Evolutionary conservation across 1,284 basidiomycete species (phyloP), one percentile per base, ranked within the genome.

Genomic region (Heterobasidion annosum): DNA sequence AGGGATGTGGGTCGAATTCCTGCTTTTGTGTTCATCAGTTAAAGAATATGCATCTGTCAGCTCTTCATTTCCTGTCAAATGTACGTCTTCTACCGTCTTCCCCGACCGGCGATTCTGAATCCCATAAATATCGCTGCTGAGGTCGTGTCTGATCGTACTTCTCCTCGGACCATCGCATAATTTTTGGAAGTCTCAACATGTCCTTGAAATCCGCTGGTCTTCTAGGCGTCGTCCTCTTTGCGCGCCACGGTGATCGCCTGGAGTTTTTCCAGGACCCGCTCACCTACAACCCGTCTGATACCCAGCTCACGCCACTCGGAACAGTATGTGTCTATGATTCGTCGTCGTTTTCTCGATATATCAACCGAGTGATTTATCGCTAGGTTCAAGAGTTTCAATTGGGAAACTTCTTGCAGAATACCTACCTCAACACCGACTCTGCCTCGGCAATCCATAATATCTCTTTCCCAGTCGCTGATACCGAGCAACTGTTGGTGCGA

Each of bases 211-310:
- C 50, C 13, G 19, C 44, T 8, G 50, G 50, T 19, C 47, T 63
- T 12, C 56, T 73, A 7, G 74, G 74, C 7, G 65, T 73, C 16
- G 68, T 77, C 43, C 59, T 75, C 51, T 62, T 77, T 51, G 71
- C 72, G 18, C 69, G 76, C 10, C 76, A 78, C 52, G 75, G 76
- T 50, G 76, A 78, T 56, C 67, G 74, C 13, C 62, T 68, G 50
- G 72, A 66, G 16, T 71, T 69, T 61, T 71, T 68, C 60, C 69
- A 70, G 55, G 64, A 65, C 53, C 65, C 67, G 18, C 53, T 60
- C 44, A 62, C 64, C 32, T 76, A 77, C 62, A 63, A 67, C 13
- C 69, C 73, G 0, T 64, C 68, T 6, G 59, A 68, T 34, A 77
- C 74, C 19, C 64, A 66, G 44, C 68, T 75, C 57, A 76, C 73